phyloP scores from a whole-genome alignment of 345 rosid genomes.

The Gossypium turneri region DNA sequence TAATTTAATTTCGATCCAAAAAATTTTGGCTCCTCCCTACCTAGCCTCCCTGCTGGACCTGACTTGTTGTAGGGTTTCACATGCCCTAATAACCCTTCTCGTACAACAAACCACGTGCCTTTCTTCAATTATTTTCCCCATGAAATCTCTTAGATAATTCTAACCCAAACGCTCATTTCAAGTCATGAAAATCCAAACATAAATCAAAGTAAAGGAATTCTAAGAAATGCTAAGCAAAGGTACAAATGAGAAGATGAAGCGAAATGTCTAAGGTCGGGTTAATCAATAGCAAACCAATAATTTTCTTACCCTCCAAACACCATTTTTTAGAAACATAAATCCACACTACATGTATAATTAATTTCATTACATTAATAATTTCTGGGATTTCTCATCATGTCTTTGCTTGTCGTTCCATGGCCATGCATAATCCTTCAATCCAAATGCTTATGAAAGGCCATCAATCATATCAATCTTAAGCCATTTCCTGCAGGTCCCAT shows the following conservation, averaged over 20 bases:
- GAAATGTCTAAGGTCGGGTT: background rate
- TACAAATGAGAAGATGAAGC: background rate
- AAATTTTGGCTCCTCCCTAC: background rate
- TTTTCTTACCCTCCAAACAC: constrained; percentile 9
- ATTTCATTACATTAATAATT: background rate
- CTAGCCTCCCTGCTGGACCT: background rate
- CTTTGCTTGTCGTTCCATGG: constrained; percentile 27
- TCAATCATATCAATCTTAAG: constrained; percentile 29
- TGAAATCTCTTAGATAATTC: background rate
- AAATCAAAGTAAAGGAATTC: background rate
- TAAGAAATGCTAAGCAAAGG: background rate
- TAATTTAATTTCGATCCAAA: too few species aligned
- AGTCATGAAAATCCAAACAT: background rate
- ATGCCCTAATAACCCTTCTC: constrained; percentile 38
- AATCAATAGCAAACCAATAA: constrained; percentile 13
- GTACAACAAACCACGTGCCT: constrained; percentile 54
- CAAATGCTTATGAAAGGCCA: constrained; percentile 16
- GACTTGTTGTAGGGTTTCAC: constrained; percentile 40
- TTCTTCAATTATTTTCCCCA: constrained; percentile 21
- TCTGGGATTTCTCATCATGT: constrained; percentile 33
- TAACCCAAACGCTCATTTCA: background rate
- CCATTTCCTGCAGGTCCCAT: constrained; percentile 28
- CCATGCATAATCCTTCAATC: constrained; percentile 13
- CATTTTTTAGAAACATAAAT: background rate
- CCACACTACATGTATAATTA: background rate